These are phyloP conservation scores for Polysphondylium violaceum DNA, from an alignment of 78 protist genomes.

Conservation along the genomic window DNA sequence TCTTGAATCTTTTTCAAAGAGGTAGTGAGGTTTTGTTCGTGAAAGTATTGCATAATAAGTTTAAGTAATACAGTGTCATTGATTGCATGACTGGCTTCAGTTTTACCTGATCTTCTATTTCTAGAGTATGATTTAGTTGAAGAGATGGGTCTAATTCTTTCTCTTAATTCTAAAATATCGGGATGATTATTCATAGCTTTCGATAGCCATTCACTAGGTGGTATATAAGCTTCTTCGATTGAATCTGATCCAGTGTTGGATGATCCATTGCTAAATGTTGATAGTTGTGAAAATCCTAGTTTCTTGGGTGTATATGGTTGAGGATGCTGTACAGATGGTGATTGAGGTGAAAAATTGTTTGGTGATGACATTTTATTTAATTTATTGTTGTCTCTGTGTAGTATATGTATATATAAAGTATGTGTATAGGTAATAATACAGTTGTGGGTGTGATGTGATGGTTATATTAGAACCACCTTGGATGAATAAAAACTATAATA, in stretches of 20 bases:
- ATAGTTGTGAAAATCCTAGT: neutral
- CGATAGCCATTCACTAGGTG: constrained; percentile 75
- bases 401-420: no score
- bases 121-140: constrained; percentile 64
- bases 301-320: neutral
- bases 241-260: neutral
- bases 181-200: constrained; percentile 77
- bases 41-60: constrained; percentile 78
- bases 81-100: constrained; percentile 67
- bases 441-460: no score
- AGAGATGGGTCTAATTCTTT: constrained; percentile 69
- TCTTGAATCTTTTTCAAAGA: constrained; percentile 59
- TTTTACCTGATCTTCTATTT: constrained; percentile 41
- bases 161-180: constrained; percentile 80
- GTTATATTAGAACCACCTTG: no score
- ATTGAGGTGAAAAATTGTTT: no score
- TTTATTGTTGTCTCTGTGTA: no score
- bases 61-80: constrained; percentile 52
- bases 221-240: constrained; percentile 26
- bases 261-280: neutral
- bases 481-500: no score
- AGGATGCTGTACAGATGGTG: neutral
- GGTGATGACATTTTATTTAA: no score
- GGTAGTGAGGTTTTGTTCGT: constrained; percentile 60
- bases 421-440: no score